Evolutionary conservation across 192 early-diverging fungal genomes (phyloP), one percentile per base, ranked within the genome.

Genomic region (Coemansia sp.): DNA sequence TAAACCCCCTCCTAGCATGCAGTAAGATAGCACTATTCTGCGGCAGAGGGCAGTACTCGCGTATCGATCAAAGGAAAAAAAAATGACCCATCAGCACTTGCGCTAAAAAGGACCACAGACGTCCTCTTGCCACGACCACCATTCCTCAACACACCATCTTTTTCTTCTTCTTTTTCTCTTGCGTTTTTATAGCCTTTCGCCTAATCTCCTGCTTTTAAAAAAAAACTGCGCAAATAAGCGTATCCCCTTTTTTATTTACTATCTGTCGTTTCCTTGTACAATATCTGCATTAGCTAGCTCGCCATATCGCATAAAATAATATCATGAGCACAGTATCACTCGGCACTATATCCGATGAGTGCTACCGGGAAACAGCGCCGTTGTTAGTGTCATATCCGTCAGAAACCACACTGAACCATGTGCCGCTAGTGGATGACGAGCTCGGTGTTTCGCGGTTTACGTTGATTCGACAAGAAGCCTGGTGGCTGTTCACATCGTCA

Each of bases 401-500:
- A 2, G 71, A 68, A 29, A 62, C 80, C n/a, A 82, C 80, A 5
- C 66, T 82, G n/a, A 49, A 66, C 12, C 65, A 74, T 38, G 49
- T 16, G 5, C 22, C 68, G 31, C 43, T 64, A 4, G 11, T 70
- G 10, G 67, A 72, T 27, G 79, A 75, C 65, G 74, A 81, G 68
- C 40, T 65, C 9, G 62, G 24, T 10, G 8, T 75, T 39, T 61
- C 73, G 15, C 79, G 74, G 6, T 11, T 24, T 7, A 40, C 40
- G 8, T 50, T 81, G 62, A 66, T 77, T 50, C 62, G 52, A 52
- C 76, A 83, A 58, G 81, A 83, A 55, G 60, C 69, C 2, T 40
- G 33, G 57, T 83, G 81, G 81, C 66, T 83, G 13, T 13, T 73
- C n/a, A 57, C 58, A 2, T 83, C 81, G 11, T 75, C 81, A 11